A percentile compares a stretch with the other conserved stretches of the same genome.
phyloP scores from a whole-genome alignment of 371 early-diverging fungal species.

The Chytridium lagenaria region DNA sequence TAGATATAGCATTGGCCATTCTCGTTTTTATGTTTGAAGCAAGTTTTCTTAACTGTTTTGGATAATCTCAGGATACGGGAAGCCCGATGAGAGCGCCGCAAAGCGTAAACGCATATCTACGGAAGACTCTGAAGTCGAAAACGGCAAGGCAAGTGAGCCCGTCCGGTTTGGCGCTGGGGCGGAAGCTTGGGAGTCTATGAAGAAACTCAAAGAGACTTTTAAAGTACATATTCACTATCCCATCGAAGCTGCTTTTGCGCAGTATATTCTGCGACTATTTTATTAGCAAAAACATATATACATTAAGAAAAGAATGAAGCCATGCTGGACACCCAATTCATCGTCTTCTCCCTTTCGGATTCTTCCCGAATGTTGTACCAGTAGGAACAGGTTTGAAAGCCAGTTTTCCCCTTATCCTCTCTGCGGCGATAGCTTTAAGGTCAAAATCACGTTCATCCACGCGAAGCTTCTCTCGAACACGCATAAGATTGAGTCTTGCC shows the following conservation, averaged over 20 bases:
- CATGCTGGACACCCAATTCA: too few relatives aligned
- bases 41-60: background rate
- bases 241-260: too few relatives aligned
- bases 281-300: too few relatives aligned
- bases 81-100: background rate
- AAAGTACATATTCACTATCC: background rate
- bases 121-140: background rate
- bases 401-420: background rate
- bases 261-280: too few relatives aligned
- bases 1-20: background rate
- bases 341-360: background rate
- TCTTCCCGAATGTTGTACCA: background rate
- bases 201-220: constrained; percentile 30
- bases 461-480: constrained; percentile 36
- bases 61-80: background rate
- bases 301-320: too few relatives aligned
- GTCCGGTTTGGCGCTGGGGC: constrained; percentile 14
- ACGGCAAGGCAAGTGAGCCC: background rate
- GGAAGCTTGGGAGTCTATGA: constrained; percentile 27
- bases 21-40: background rate
- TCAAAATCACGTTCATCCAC: constrained; percentile 40
- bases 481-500: constrained; percentile 23
- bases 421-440: constrained; percentile 9
- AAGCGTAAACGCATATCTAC: background rate
- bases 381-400: background rate